A percentile compares a stretch with the other conserved stretches of the same genome.
phyloP scores from a whole-genome alignment of 2,329 filamentous ascomycete species.

The Lasiodiplodia theobromae region DNA sequence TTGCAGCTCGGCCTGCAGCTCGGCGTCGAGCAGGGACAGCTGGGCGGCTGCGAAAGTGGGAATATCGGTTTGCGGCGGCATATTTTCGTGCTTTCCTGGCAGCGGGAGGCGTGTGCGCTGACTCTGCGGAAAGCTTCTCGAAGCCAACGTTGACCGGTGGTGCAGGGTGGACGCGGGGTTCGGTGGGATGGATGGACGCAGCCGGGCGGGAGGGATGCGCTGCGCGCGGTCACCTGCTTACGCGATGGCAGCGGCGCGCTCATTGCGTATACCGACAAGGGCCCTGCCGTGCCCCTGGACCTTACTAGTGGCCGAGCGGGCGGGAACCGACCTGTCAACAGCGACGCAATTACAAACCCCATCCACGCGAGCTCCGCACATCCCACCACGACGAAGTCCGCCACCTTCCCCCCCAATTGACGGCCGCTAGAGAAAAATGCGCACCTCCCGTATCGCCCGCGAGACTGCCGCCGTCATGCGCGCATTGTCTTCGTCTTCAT shows the following conservation, averaged over 20 bases:
- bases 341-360: constrained; percentile 5
- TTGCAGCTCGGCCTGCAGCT: constrained; percentile 74
- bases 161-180: constrained; percentile 17
- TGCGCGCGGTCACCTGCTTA: constrained; percentile 10
- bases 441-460: constrained; percentile 47
- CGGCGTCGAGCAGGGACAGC: constrained; percentile 71
- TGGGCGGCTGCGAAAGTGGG: constrained; percentile 74
- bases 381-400: constrained; percentile 1
- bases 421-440: constrained; percentile 36
- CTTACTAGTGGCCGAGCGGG: not conserved
- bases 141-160: constrained; percentile 10
- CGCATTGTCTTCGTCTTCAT: constrained; percentile 19
- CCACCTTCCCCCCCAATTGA: not conserved
- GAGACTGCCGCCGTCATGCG: constrained; percentile 38
- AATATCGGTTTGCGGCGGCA: constrained; percentile 44
- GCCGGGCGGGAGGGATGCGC: not conserved
- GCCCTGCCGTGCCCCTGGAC: not conserved
- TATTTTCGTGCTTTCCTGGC: not conserved
- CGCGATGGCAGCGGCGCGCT: constrained; percentile 1
- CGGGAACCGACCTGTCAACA: constrained; percentile 1
- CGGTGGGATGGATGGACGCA: constrained; percentile 14
- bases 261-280: constrained; percentile 14
- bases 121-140: constrained; percentile 15
- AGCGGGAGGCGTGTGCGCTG: constrained; percentile 12
- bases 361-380: not conserved